Conservation (phyloP, 179 eudicot genomes). For the Heliamphora pulchella region DNA sequence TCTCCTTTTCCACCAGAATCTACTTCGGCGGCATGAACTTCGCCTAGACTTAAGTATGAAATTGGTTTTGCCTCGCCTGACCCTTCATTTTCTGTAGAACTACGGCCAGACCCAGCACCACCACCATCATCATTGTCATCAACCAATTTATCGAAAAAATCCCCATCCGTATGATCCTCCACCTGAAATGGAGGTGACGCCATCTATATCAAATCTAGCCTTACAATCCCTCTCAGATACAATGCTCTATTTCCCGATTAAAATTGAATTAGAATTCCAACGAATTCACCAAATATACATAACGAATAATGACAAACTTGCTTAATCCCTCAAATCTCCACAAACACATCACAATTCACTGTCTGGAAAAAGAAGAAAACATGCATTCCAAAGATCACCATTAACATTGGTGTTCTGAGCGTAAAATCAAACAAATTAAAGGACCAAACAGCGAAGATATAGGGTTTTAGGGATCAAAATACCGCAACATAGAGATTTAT, state of each 20-base stretch:
- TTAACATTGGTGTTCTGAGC: background rate
- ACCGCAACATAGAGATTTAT: background rate
- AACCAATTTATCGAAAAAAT: constrained; percentile 56
- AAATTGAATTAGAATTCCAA: background rate
- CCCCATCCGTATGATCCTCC: constrained; percentile 92
- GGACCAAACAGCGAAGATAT: background rate
- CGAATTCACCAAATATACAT: background rate
- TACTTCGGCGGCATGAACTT: constrained; percentile 17
- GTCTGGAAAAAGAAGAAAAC: background rate
- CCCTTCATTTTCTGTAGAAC: background rate
- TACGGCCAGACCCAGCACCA: background rate
- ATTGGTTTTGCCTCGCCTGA: constrained; percentile 50
- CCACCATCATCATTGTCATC: constrained; percentile 11
- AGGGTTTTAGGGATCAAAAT: constrained; percentile 5
- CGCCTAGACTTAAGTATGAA: constrained; percentile 44
- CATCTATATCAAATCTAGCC: constrained; percentile 28
- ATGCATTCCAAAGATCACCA: background rate
- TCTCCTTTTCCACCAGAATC: constrained; percentile 15
- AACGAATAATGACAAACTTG: background rate
- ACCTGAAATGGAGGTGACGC: constrained; percentile 57
- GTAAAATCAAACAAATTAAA: background rate
- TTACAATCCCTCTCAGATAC: background rate
- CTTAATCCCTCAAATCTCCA: background rate
- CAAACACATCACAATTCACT: background rate
- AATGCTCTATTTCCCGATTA: background rate